Evolutionary conservation across 2,329 filamentous ascomycete species (phyloP), one percentile per base, ranked within the genome.

Genomic region (Claviceps sp.): DNA sequence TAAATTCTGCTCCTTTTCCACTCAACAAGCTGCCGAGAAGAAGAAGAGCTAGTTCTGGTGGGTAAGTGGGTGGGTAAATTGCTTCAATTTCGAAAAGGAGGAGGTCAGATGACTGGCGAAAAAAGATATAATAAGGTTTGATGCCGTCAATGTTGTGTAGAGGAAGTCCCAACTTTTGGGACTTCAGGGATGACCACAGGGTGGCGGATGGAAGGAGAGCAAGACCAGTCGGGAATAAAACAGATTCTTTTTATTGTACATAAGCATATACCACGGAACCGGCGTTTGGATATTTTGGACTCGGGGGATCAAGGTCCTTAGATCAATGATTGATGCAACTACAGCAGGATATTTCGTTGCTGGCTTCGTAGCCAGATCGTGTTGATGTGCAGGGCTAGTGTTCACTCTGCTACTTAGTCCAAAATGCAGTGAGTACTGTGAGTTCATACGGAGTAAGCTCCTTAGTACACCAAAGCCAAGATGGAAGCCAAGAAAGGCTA

Each of bases 1-100:
- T 69, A 82, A 82, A 62, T 94, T 81, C 71, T 98, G 93, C 66
- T 84, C 88, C 26, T 95, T 95, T 68, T 87, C 87, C 46, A 91
- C 83, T 55, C 78, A 84, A 62, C 77, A 80, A 57, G 69, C 75
- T 46, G 45, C 46, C 22, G 73, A 73, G 50, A 76, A 72, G 54
- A 73, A 70, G 57, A 71, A 73, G 17, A 48, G 54, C 19, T 56
- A 52, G 50, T 49, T 17, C 13, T 47, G 30, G 8, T 34, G 37
- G n/a, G 37, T 34, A 22, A 11, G 37, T 34, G 19, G 34, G n/a
- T 34, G 30, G 30, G 30, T 11, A 3, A 34, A 34, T 34, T 34
- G 10, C 10, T 34, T 11, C 30, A 34, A 34, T 11, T 11, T 34
- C 10, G 30, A 34, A 34, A 10, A 34, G 10, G 42, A 16, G 41